phyloP scores from a whole-genome alignment of 108 stramenopile genomes.

The Skeletonema menzelii region DNA sequence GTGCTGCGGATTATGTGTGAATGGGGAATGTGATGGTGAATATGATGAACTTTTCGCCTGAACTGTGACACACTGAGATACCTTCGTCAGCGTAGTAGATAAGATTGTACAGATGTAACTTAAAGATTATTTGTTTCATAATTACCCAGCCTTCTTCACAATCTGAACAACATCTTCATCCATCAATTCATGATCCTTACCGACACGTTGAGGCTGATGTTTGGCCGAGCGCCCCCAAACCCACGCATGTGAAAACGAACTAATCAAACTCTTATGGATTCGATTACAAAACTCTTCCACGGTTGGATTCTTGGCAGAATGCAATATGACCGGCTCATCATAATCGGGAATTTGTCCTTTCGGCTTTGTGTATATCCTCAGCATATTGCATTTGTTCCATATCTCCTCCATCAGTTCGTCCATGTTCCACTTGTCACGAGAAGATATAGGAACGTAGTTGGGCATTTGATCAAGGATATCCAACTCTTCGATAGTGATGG shows the following conservation, averaged over 20 bases:
- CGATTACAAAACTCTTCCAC: conserved; percentile 98
- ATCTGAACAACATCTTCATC: conserved; percentile 98
- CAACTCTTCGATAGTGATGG: conserved; percentile 97
- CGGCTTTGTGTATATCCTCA: conserved; percentile 99
- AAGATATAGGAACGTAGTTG: conserved; percentile 96
- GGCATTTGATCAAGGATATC: conserved; percentile 97
- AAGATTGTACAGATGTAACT: not conserved
- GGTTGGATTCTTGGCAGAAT: conserved; percentile 87
- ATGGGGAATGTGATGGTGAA: not conserved
- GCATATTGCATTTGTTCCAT: conserved; percentile 94
- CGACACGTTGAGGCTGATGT: conserved; percentile 97
- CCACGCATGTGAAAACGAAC: conserved; percentile 92
- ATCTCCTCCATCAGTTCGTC: conserved; percentile 94
- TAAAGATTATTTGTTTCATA: not conserved
- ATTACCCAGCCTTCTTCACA: conserved; percentile 63
- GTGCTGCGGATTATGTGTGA: not conserved
- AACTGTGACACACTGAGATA: not conserved
- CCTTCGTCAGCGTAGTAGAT: not conserved
- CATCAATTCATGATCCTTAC: conserved; percentile 92
- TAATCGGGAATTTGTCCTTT: conserved; percentile 98
- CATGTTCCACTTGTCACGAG: conserved; percentile 94
- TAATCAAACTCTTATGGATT: conserved; percentile 82
- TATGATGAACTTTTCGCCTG: not conserved
- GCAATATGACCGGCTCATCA: conserved; percentile 97
- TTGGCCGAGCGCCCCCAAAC: conserved; percentile 94